Conservation (phyloP, 169 alveolate species). For the Plasmodium knowlesi region DNA sequence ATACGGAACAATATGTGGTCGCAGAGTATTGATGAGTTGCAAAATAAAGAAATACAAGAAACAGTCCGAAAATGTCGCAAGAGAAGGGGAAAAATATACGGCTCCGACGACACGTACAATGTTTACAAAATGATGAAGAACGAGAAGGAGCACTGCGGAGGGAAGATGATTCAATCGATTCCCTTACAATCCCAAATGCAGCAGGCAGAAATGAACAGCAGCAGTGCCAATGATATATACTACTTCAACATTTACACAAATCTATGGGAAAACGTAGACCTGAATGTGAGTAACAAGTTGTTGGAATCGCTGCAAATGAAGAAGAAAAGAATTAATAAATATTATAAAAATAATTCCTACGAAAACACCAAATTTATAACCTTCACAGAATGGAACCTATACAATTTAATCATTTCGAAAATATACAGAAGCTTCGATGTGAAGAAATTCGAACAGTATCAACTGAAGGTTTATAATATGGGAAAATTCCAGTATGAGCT, state of each 20-base stretch:
- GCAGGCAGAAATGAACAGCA: not conserved
- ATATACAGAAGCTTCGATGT: slow-evolving; percentile 44
- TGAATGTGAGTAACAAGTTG: slow-evolving; percentile 59
- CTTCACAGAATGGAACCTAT: slow-evolving; percentile 38
- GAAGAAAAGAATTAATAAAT: slow-evolving; percentile 43
- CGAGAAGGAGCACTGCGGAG: not conserved
- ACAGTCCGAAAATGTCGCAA: not conserved
- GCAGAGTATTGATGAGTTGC: slow-evolving; percentile 23
- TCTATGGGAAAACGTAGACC: slow-evolving; percentile 47
- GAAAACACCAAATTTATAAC: slow-evolving; percentile 26
- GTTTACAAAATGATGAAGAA: not conserved
- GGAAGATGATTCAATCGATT: not conserved
- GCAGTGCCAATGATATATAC: slow-evolving; percentile 21
- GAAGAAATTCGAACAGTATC: slow-evolving; percentile 47
- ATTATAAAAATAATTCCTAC: slow-evolving; percentile 28
- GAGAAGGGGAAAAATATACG: not conserved
- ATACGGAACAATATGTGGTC: slow-evolving; percentile 58
- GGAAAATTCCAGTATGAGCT: slow-evolving; percentile 19
- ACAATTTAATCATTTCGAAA: slow-evolving; percentile 62
- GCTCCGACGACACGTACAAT: not conserved
- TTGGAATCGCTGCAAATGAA: not conserved
- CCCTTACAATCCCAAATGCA: not conserved
- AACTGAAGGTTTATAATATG: slow-evolving; percentile 18
- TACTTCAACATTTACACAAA: slow-evolving; percentile 46
- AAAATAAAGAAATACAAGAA: slow-evolving; percentile 40